These are phyloP conservation scores for Porodaedalea pini DNA, from an alignment of 1,284 basidiomycete genomes.

Conservation along the genomic window DNA sequence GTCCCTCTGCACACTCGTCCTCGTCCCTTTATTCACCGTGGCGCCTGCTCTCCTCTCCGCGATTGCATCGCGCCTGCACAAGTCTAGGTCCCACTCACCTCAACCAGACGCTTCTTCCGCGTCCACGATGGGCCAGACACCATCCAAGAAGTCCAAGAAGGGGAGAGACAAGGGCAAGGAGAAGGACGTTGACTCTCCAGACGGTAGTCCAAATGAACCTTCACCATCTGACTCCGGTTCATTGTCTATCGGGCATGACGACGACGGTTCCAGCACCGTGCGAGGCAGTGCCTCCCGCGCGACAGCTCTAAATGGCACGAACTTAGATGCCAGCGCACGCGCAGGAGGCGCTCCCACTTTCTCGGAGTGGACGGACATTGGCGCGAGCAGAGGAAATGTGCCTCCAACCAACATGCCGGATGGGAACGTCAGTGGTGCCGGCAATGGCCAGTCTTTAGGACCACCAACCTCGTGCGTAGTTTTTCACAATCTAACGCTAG, in stretches of 20 bases:
- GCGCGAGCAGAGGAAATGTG: not conserved
- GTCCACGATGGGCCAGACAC: conserved; percentile 68
- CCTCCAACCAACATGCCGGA: conserved; percentile 22
- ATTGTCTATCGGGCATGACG: conserved; percentile 32
- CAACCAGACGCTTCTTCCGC: conserved; percentile 42
- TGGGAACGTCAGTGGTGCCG: conserved; percentile 15
- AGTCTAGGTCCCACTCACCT: conserved; percentile 67
- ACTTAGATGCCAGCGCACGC: conserved; percentile 23
- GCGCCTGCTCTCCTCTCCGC: conserved; percentile 76
- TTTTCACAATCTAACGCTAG: conserved; percentile 40
- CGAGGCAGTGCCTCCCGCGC: conserved; percentile 44
- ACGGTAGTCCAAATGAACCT: conserved; percentile 1
- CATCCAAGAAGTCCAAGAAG: conserved; percentile 76
- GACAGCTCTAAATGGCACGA: conserved; percentile 31
- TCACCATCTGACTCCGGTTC: conserved; percentile 20
- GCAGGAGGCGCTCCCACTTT: not conserved
- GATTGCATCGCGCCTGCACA: conserved; percentile 64
- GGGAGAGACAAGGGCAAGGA: conserved; percentile 49
- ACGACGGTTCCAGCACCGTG: conserved; percentile 25
- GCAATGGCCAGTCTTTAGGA: conserved; percentile 34
- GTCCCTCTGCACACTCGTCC: conserved; percentile 6
- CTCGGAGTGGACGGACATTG: conserved; percentile 22
- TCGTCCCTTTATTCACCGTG: conserved; percentile 48
- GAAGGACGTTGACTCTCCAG: conserved; percentile 18
- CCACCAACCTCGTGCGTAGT: conserved; percentile 25